Evolutionary conservation across 768 basidiomycete species (phyloP).

Genomic region (Trametes sanguinea): DNA sequence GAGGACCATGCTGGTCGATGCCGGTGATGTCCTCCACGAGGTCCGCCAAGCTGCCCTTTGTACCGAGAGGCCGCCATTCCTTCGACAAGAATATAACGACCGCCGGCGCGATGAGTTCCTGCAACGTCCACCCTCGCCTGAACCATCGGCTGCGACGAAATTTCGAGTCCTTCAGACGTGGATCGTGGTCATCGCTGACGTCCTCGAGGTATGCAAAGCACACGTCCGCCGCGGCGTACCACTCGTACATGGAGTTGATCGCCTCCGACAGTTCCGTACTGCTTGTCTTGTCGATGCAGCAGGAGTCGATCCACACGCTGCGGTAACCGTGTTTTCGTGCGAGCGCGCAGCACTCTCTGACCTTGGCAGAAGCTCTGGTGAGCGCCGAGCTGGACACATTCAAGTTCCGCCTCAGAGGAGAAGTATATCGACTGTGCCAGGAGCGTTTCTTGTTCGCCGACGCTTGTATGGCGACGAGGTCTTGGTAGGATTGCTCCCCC

Average conservation of each 20-base stretch:
- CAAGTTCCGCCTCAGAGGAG: neutral
- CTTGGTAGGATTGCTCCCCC: constrained; percentile 20
- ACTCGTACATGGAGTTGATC: constrained; percentile 24
- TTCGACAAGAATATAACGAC: constrained; percentile 8
- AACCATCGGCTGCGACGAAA: constrained; percentile 23
- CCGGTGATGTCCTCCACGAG: constrained; percentile 18
- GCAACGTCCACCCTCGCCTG: constrained; percentile 20
- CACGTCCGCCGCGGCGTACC: constrained; percentile 21
- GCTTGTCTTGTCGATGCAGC: constrained; percentile 25
- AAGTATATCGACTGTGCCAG: neutral
- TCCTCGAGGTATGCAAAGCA: constrained; percentile 20
- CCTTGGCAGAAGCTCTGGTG: constrained; percentile 1
- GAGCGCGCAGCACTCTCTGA: constrained; percentile 12
- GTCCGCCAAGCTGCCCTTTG: constrained; percentile 10
- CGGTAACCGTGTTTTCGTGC: constrained; percentile 16
- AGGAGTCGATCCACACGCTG: constrained; percentile 21
- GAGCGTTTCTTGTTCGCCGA: neutral
- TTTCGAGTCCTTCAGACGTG: constrained; percentile 9
- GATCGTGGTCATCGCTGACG: constrained; percentile 17
- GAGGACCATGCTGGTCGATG: constrained; percentile 5
- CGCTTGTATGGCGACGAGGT: constrained; percentile 5
- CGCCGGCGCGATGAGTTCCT: constrained; percentile 22
- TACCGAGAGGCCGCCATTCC: constrained; percentile 15
- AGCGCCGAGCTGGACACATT: neutral
- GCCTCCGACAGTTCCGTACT: constrained; percentile 21